phyloP scores from a whole-genome alignment of 163 green algal species.

The Chloromonas sp. region DNA sequence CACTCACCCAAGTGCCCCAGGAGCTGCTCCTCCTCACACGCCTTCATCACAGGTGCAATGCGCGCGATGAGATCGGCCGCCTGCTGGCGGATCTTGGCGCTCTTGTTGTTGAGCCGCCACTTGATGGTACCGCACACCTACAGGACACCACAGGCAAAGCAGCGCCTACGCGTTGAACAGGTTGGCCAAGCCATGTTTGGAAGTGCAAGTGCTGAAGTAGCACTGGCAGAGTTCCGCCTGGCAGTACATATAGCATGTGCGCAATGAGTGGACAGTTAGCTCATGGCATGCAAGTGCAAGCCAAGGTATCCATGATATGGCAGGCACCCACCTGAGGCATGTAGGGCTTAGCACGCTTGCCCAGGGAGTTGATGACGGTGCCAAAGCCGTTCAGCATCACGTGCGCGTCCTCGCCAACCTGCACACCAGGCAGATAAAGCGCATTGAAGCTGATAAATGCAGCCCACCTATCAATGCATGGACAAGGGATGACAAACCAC shows the following conservation, averaged over 20 bases:
- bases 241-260: too few species aligned
- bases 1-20: constrained; percentile 83
- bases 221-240: too few species aligned
- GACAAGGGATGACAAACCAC: neutral
- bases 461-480: too few species aligned
- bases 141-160: constrained; percentile 80
- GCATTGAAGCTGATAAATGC: too few species aligned
- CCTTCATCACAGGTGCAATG: constrained; percentile 90
- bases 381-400: constrained; percentile 98
- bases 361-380: constrained; percentile 90
- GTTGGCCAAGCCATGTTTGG: too few species aligned
- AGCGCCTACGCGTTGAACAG: too few species aligned
- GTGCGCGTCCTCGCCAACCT: constrained; percentile 78
- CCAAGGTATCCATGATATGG: too few species aligned
- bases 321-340: constrained; percentile 54
- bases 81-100: constrained; percentile 91
- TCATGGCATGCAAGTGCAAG: too few species aligned
- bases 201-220: too few species aligned
- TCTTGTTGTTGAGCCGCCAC: constrained; percentile 99
- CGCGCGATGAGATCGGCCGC: constrained; percentile 90
- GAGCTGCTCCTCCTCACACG: constrained; percentile 94
- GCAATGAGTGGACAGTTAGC: too few species aligned
- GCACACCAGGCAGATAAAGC: neutral
- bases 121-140: constrained; percentile 97
- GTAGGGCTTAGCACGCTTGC: constrained; percentile 90